phyloP scores from a whole-genome alignment of 108 stramenopile genomes.

The Skeletonema marinoi region DNA sequence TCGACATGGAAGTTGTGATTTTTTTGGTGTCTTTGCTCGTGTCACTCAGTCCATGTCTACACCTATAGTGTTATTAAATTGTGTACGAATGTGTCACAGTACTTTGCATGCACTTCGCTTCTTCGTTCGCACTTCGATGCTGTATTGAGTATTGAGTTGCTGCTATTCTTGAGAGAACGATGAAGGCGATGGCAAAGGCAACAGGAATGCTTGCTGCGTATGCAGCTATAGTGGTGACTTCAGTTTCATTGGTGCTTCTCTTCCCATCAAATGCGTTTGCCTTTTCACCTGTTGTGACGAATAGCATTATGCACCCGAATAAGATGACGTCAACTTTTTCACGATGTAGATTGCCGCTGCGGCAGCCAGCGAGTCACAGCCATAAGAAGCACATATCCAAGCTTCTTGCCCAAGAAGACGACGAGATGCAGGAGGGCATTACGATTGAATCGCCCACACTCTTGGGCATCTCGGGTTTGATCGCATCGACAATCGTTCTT shows the following conservation, averaged over 20 bases:
- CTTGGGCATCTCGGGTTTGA: conserved; percentile 49
- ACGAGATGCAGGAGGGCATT: background rate
- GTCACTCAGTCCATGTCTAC: too few species aligned
- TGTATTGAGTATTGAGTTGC: too few species aligned
- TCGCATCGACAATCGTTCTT: conserved; percentile 57
- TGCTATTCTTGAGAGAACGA: background rate
- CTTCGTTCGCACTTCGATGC: too few species aligned
- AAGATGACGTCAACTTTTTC: background rate
- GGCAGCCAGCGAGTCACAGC: background rate
- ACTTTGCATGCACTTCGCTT: too few species aligned
- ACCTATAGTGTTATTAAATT: too few species aligned
- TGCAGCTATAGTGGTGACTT: background rate
- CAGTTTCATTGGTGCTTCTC: background rate
- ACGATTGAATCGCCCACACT: background rate
- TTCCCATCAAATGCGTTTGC: background rate
- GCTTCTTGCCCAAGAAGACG: background rate
- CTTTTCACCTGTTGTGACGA: background rate
- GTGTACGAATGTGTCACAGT: too few species aligned
- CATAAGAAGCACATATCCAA: background rate
- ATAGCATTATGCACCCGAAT: background rate
- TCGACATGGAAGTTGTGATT: background rate
- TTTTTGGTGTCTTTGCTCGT: background rate
- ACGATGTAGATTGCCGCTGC: background rate
- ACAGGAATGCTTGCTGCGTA: background rate
- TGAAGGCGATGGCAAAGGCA: background rate